phyloP scores from a whole-genome alignment of 306 rosid species.

The Biancaea sappan region DNA sequence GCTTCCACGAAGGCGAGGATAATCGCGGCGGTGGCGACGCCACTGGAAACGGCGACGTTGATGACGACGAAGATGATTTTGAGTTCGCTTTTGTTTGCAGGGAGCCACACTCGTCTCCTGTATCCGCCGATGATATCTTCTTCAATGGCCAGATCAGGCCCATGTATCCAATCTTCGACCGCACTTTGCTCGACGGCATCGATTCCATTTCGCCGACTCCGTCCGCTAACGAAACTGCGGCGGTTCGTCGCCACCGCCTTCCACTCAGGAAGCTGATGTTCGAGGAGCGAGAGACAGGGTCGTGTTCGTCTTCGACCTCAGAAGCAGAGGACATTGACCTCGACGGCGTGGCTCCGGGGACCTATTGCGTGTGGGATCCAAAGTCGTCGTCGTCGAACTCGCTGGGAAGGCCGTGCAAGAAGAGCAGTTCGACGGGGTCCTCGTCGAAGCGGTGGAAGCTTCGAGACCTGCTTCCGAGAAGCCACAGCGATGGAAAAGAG shows the following conservation, averaged over 20 bases:
- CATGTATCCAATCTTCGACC: conserved; percentile 62
- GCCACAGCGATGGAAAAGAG: conserved; percentile 58
- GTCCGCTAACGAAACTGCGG: conserved; percentile 1
- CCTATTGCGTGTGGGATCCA: conserved; percentile 81
- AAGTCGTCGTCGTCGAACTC: conserved; percentile 1
- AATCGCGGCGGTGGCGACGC: not conserved
- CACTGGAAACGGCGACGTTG: not conserved
- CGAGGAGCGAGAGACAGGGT: conserved; percentile 49
- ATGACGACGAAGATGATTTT: conserved; percentile 43
- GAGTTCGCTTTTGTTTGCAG: conserved; percentile 59
- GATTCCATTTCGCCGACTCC: not conserved
- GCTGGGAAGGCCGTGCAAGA: conserved; percentile 37
- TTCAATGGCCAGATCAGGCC: conserved; percentile 81
- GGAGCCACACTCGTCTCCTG: conserved; percentile 46
- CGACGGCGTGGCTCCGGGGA: conserved; percentile 44
- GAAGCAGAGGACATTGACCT: conserved; percentile 60
- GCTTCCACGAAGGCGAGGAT: not conserved
- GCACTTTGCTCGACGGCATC: conserved; percentile 33
- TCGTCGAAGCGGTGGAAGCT: conserved; percentile 76
- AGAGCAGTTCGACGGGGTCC: conserved; percentile 53
- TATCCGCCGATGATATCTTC: conserved; percentile 87
- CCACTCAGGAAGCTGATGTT: conserved; percentile 72
- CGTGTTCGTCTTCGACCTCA: conserved; percentile 56
- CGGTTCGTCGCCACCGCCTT: conserved; percentile 44
- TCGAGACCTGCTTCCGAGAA: conserved; percentile 54